These are phyloP conservation scores for Castanea crenata DNA, from an alignment of 306 rosid genomes.

Conservation along the genomic window DNA sequence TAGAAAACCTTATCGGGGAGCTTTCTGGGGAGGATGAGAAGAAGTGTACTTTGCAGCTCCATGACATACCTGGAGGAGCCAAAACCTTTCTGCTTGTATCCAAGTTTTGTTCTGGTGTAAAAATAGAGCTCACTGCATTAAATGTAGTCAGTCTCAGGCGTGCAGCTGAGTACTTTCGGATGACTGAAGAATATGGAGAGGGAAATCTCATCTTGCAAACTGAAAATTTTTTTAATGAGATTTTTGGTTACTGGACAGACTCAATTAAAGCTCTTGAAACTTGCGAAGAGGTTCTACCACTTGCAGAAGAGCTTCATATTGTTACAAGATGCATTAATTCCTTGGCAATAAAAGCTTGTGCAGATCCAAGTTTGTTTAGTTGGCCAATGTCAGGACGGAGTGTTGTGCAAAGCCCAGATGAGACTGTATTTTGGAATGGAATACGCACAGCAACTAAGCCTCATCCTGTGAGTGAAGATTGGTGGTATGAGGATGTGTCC, in stretches of 20 bases:
- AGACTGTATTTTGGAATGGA: slow-evolving; percentile 69
- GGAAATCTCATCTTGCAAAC: slow-evolving; percentile 64
- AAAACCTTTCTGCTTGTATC: slow-evolving; percentile 50
- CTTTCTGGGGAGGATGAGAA: slow-evolving; percentile 37
- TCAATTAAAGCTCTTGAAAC: slow-evolving; percentile 69
- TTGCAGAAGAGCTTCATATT: slow-evolving; percentile 80
- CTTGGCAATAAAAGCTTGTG: slow-evolving; percentile 65
- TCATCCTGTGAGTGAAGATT: slow-evolving; percentile 54
- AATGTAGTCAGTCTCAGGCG: slow-evolving; percentile 70
- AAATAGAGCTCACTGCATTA: slow-evolving; percentile 64
- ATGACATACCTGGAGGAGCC: slow-evolving; percentile 87
- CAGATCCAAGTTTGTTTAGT: slow-evolving; percentile 59
- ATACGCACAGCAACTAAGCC: slow-evolving; percentile 41
- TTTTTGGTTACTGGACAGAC: slow-evolving; percentile 72
- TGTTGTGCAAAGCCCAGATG: slow-evolving; percentile 41
- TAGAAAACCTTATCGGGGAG: slow-evolving; percentile 58
- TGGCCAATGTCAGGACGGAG: slow-evolving; percentile 49
- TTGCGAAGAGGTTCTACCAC: slow-evolving; percentile 62
- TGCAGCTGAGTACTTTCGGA: slow-evolving; percentile 71
- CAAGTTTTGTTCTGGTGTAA: slow-evolving; percentile 84
- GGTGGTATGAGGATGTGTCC: slow-evolving; percentile 87
- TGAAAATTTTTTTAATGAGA: slow-evolving; percentile 63
- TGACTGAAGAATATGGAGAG: slow-evolving; percentile 79
- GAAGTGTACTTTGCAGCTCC: slow-evolving; percentile 55
- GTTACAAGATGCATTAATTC: slow-evolving; percentile 75